Evolutionary conservation across 163 green algal genomes (phyloP).

Genomic region (Chlorella variabilis): DNA sequence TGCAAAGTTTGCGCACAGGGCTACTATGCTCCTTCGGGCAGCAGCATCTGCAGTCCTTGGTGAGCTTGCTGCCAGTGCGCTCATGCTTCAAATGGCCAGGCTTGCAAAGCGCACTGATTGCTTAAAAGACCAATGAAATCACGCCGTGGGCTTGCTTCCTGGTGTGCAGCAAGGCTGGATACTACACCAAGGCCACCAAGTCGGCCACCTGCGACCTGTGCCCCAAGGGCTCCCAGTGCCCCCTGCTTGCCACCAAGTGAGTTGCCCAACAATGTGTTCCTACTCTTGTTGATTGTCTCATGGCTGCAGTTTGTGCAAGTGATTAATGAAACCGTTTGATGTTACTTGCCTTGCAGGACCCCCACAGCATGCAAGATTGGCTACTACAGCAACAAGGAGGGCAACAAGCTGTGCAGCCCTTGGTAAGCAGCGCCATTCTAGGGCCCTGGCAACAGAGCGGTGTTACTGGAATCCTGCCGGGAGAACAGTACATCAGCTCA

Average conservation of each 20-base stretch:
- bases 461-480: too few species aligned
- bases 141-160: too few species aligned
- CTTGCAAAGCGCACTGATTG: too few species aligned
- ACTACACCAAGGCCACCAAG: neutral
- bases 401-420: neutral
- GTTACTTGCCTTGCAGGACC: neutral
- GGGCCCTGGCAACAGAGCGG: too few species aligned
- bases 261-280: neutral
- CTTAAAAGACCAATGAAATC: too few species aligned
- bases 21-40: neutral
- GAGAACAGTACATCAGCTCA: too few species aligned
- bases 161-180: slow-evolving; percentile 24
- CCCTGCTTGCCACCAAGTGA: neutral
- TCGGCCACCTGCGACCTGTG: neutral
- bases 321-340: too few species aligned
- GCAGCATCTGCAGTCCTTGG: neutral
- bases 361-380: neutral
- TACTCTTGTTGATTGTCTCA: too few species aligned
- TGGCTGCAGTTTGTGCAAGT: too few species aligned
- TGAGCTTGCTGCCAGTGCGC: neutral
- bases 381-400: slow-evolving; percentile 2
- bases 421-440: slow-evolving; percentile 23
- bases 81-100: too few species aligned
- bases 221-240: slow-evolving; percentile 14
- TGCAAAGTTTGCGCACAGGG: neutral